These are phyloP conservation scores for Alternaria brassicicola DNA, from an alignment of 2,329 filamentous ascomycete species.

Conservation along the genomic window DNA sequence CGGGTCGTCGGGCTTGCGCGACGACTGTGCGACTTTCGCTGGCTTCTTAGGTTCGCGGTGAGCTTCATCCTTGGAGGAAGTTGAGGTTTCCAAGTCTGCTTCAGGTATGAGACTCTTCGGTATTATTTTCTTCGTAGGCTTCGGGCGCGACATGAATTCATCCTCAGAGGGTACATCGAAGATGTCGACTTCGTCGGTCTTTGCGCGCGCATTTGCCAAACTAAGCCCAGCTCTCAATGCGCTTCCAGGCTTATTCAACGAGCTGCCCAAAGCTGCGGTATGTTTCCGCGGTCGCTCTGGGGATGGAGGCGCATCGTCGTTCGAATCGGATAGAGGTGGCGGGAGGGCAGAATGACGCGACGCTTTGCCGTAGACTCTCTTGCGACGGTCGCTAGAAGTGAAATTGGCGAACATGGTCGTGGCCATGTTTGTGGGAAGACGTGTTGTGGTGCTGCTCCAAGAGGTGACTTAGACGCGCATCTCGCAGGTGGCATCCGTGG, in stretches of 20 bases:
- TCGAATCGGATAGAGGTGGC: conserved; percentile 20
- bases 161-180: conserved; percentile 54
- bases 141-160: conserved; percentile 21
- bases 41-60: not conserved
- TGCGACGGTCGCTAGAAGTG: conserved; percentile 42
- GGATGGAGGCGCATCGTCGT: conserved; percentile 37
- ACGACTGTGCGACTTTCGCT: conserved; percentile 10
- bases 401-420: conserved; percentile 37
- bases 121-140: conserved; percentile 21
- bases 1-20: conserved; percentile 17
- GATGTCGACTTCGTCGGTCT: conserved; percentile 26
- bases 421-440: conserved; percentile 26
- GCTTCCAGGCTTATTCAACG: conserved; percentile 16
- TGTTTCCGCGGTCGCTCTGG: conserved; percentile 43
- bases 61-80: conserved; percentile 17
- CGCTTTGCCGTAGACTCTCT: conserved; percentile 49
- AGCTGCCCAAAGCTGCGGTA: conserved; percentile 4
- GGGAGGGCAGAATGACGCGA: conserved; percentile 31
- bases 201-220: conserved; percentile 10
- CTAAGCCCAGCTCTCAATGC: conserved; percentile 6
- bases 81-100: conserved; percentile 16
- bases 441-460: conserved; percentile 15
- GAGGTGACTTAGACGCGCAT: conserved; percentile 30
- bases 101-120: conserved; percentile 18
- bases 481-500: conserved; percentile 1